phyloP scores from a whole-genome alignment of 2,329 filamentous ascomycete genomes.

The Fusarium drepaniforme region DNA sequence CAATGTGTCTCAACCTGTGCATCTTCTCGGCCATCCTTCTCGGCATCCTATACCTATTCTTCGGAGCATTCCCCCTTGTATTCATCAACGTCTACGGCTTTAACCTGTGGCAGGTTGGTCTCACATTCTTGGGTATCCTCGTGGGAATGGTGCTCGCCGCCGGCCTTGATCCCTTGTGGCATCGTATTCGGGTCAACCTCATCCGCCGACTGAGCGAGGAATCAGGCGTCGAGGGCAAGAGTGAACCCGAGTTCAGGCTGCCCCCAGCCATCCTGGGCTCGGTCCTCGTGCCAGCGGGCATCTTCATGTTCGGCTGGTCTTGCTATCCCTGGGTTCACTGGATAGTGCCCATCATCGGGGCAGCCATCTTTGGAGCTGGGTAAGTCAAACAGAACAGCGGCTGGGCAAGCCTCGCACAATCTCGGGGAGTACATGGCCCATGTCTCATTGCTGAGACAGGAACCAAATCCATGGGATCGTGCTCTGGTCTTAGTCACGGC shows the following conservation, averaged over 20 bases:
- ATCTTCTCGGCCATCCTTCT: constrained; percentile 87
- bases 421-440: not conserved
- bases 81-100: constrained; percentile 82
- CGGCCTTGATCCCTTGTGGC: constrained; percentile 75
- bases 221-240: constrained; percentile 66
- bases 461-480: constrained; percentile 22
- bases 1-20: constrained; percentile 87
- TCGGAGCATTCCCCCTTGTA: constrained; percentile 87
- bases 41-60: constrained; percentile 90
- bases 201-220: constrained; percentile 64
- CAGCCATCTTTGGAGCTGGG: constrained; percentile 77
- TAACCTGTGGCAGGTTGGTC: constrained; percentile 82
- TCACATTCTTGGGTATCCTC: constrained; percentile 80
- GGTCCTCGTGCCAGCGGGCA: constrained; percentile 79
- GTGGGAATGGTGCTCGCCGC: constrained; percentile 76
- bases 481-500: constrained; percentile 45
- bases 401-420: constrained; percentile 15
- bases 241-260: constrained; percentile 89
- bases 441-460: constrained; percentile 28
- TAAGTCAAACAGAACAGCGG: constrained; percentile 56
- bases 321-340: constrained; percentile 80
- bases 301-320: constrained; percentile 94
- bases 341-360: constrained; percentile 82
- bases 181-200: constrained; percentile 68
- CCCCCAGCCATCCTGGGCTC: constrained; percentile 82